Base-by-base conservation (phyloP, 257 asterid genomes). In the Perilla frutescens region DNA sequence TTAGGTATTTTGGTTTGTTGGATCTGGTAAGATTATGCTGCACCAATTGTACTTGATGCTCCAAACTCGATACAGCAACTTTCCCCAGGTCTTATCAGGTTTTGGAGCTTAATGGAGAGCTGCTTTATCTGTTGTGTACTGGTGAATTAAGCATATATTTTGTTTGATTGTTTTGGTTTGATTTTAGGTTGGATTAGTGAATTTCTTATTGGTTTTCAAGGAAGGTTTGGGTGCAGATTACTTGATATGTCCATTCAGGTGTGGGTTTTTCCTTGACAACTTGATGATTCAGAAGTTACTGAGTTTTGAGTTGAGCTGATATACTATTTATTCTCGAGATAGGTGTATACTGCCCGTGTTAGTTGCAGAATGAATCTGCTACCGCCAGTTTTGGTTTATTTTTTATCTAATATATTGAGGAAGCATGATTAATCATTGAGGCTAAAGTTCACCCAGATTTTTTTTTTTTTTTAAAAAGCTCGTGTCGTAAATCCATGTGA, bases 91-190 rank as follows among this genome's bases (percentile, higher is more conserved):
- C 45, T 41, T 8, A 1, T 57, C 12, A 15, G 70, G 53, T 60
- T 44, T 44, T 49, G 64, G 47, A 63, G 13, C 20, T 44, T 74
- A 53, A 56, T 54, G 66, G 31, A 43, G 56, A 43, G 1, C 56
- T 39, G 32, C 26, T 60, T 37, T 50, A 68, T 68, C 14, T 37
- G 55, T 59, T 7, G 14, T 48, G 36, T 40, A 31, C 20, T 44
- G 2, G 15, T 39, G 9, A 41, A 47, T 8, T 6, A 5, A 58
- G 68, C 62, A 11, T 41, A 11, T 44, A 14, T 44, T 37, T n/a
- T 39, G 65, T n/a, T 3, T 36, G 7, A 10, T 60, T 13, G 64
- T 37, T 36, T 62, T 50, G 32, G 20, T 6, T 45, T 41, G 66
- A 40, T 40, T 15, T 62, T 29, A 51, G 36, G 7, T 34, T 40